phyloP scores from a whole-genome alignment of 345 rosid species.

The Citrus unshiu region DNA sequence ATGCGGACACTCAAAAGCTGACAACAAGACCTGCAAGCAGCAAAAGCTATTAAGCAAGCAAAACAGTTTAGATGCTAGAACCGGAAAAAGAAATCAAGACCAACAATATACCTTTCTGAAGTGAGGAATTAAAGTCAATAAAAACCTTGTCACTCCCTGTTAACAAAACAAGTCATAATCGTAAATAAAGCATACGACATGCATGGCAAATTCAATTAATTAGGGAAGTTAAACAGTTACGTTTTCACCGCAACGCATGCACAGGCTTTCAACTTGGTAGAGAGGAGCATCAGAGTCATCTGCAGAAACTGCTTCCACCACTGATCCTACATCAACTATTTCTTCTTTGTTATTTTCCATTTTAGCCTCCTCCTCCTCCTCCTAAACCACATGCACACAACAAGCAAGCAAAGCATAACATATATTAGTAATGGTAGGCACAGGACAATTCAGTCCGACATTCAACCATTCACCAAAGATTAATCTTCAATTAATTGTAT shows the following conservation, averaged over 20 bases:
- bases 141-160: conserved; percentile 73
- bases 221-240: conserved; percentile 24
- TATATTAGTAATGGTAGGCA: no score
- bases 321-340: conserved; percentile 58
- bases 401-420: no score
- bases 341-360: conserved; percentile 29
- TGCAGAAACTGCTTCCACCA: conserved; percentile 72
- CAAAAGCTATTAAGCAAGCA: background rate
- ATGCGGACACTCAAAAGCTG: conserved; percentile 89
- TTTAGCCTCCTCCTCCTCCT: background rate
- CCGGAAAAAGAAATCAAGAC: background rate
- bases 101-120: conserved; percentile 66
- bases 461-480: background rate
- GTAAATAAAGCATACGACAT: background rate
- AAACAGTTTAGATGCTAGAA: background rate
- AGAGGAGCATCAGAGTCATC: conserved; percentile 60
- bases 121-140: conserved; percentile 80
- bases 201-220: background rate
- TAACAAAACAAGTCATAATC: background rate
- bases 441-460: background rate
- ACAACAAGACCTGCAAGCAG: conserved; percentile 63
- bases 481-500: no score
- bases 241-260: conserved; percentile 87
- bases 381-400: no score
- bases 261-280: conserved; percentile 83